Evolutionary conservation across 805 yeast genomes (phyloP), one percentile per base, ranked within the genome.

Genomic region (Starmerella riodocensis): DNA sequence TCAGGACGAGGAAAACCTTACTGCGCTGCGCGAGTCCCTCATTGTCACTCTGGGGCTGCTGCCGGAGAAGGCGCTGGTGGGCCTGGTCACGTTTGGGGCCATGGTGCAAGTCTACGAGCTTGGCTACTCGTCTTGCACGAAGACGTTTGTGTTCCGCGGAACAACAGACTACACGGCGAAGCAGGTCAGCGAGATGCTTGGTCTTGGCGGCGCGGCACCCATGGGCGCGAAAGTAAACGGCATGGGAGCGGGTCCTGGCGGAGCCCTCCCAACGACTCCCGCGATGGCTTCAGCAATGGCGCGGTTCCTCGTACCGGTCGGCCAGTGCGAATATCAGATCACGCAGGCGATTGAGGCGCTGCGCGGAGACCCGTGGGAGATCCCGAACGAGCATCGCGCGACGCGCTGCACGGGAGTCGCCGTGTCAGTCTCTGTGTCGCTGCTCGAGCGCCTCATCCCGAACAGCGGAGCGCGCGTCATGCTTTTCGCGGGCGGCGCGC

Each of bases 331-430:
- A 64, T 78, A 78, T 59, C 85, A 78, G 61, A 69, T 88, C 52
- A 79, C 83, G 22, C 74, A 73, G 46, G 70, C 82, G 40, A 69
- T 91, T 51, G 94, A 85, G 62, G 74, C 75, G 45, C 69, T 91
- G 56, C 66, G 75, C 43, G 70, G 68, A 22, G 94, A 83, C 55
- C 81, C 86, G 43, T 91, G 99, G 99, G 74, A 88, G 25, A 80
- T 81, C 27, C 78, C 80, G 34, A 73, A 79, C 36, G 63, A 60
- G 38, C 76, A 76, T 55, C 75, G 99, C 59, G 81, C 97, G 7
- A 63, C 82, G 39, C 73, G 99, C 64, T 80, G 88, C 43, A 83
- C 95, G 3, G 98, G 98, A 43, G 76, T 93, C 22, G 97, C 98
- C 4, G 61, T 86, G 52, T 74, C 80, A 48, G 76, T 91, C 49